Evolutionary conservation across 2,329 filamentous ascomycete species (phyloP).

Genomic region (Zelopaecilomyces penicillatus): DNA sequence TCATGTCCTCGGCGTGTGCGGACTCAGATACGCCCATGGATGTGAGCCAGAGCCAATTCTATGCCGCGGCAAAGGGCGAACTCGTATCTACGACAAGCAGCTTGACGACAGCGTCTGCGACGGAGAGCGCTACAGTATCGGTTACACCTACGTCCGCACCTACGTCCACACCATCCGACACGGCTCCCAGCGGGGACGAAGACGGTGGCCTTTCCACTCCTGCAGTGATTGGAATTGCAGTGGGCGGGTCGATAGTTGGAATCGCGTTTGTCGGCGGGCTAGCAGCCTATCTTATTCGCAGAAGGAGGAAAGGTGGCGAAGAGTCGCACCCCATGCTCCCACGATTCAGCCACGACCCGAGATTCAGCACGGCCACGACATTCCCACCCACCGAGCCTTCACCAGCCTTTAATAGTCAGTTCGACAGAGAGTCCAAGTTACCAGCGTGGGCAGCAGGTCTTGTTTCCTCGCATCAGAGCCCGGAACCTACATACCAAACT

Average conservation of each 20-base stretch:
- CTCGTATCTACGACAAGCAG: not conserved
- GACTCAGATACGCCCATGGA: conserved; percentile 35
- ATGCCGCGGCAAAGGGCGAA: conserved; percentile 1
- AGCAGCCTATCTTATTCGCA: conserved; percentile 19
- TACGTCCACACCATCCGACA: conserved; percentile 3
- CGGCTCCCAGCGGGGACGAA: conserved; percentile 1
- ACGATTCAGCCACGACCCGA: conserved; percentile 8
- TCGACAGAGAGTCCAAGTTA: conserved; percentile 10
- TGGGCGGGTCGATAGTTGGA: conserved; percentile 25
- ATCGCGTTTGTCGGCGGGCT: conserved; percentile 17
- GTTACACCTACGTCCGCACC: conserved; percentile 5
- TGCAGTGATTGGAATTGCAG: conserved; percentile 32
- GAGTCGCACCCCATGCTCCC: conserved; percentile 24
- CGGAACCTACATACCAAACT: conserved; percentile 5
- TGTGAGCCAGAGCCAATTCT: conserved; percentile 25
- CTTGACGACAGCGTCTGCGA: conserved; percentile 5
- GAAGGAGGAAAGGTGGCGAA: conserved; percentile 18
- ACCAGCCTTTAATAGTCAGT: conserved; percentile 4
- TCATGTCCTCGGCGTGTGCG: conserved; percentile 34
- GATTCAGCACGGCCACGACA: conserved; percentile 10
- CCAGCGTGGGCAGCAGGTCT: conserved; percentile 2
- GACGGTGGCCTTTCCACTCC: conserved; percentile 23
- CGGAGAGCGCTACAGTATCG: conserved; percentile 4
- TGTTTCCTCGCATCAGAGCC: conserved; percentile 5
- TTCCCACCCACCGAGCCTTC: conserved; percentile 16